A percentile compares a stretch with the other conserved stretches of the same genome.
Evolutionary conservation across 805 yeast species (phyloP).

Genomic region (Barnettozyma salicaria): DNA sequence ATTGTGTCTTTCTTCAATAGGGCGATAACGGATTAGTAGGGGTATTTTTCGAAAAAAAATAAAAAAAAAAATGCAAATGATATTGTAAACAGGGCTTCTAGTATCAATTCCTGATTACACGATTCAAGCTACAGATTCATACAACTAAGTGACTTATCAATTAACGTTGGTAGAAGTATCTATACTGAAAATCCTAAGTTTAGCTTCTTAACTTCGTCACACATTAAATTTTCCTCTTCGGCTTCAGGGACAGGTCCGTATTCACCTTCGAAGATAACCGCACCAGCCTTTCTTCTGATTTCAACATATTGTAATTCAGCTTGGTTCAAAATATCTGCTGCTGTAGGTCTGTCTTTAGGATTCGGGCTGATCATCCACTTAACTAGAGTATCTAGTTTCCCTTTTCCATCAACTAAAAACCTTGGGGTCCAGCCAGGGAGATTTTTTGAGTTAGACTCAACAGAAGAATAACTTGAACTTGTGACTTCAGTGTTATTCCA

Average conservation of each 20-base stretch:
- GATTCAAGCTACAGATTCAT: no score
- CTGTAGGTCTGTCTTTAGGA: slow-evolving; percentile 77
- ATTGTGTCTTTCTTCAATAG: no score
- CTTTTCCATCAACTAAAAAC: slow-evolving; percentile 67
- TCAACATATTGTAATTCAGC: slow-evolving; percentile 78
- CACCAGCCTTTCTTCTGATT: slow-evolving; percentile 79
- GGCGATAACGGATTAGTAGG: no score
- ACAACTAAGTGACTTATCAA: no score
- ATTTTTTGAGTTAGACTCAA: slow-evolving; percentile 20
- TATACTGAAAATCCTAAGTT: slow-evolving; percentile 13
- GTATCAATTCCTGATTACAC: no score
- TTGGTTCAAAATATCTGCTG: slow-evolving; percentile 58
- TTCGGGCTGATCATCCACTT: slow-evolving; percentile 86
- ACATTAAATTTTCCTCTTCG: slow-evolving; percentile 25
- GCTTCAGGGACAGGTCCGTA: slow-evolving; percentile 71
- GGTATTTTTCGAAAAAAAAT: no score
- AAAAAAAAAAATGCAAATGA: no score
- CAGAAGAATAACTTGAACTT: slow-evolving; percentile 27
- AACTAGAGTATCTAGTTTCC: slow-evolving; percentile 72
- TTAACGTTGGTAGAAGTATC: background rate
- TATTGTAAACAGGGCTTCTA: slow-evolving; percentile 1
- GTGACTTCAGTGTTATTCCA: slow-evolving; percentile 22
- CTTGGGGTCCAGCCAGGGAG: slow-evolving; percentile 86
- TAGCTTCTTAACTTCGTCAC: slow-evolving; percentile 17
- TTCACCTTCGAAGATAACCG: slow-evolving; percentile 92